Evolutionary conservation across 2,329 filamentous ascomycete species (phyloP).

Genomic region (Talaromyces funiculosus): DNA sequence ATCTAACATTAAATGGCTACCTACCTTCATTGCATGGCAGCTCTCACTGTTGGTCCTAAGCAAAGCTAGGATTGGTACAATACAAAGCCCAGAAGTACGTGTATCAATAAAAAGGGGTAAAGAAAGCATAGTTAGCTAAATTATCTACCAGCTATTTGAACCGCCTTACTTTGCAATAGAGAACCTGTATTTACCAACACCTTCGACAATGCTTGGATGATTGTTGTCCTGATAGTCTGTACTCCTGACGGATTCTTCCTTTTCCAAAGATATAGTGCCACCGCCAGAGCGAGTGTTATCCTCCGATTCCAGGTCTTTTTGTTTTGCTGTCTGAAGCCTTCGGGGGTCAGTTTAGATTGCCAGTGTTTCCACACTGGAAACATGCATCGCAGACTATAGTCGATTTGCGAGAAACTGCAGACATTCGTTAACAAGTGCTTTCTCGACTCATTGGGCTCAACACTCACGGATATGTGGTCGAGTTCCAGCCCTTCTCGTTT

Average conservation of each 20-base stretch:
- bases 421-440: constrained; percentile 13
- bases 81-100: too few species aligned
- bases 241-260: constrained; percentile 4
- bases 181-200: neutral
- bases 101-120: too few species aligned
- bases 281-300: constrained; percentile 17
- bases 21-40: too few species aligned
- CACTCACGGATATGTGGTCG: constrained; percentile 43
- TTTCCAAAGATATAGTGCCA: constrained; percentile 18
- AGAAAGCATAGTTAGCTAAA: too few species aligned
- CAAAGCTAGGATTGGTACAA: too few species aligned
- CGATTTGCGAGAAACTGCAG: constrained; percentile 45
- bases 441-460: neutral
- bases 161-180: constrained; percentile 11
- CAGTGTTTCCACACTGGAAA: constrained; percentile 53
- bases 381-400: constrained; percentile 46
- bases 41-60: too few species aligned
- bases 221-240: constrained; percentile 7
- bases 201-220: neutral
- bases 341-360: constrained; percentile 47
- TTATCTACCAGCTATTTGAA: too few species aligned
- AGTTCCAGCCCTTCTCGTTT: constrained; percentile 46
- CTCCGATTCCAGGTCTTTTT: constrained; percentile 18
- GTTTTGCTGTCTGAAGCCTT: constrained; percentile 37
- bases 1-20: too few species aligned